phyloP scores from a whole-genome alignment of 1,284 basidiomycete genomes.

The Ganoderma sinense region DNA sequence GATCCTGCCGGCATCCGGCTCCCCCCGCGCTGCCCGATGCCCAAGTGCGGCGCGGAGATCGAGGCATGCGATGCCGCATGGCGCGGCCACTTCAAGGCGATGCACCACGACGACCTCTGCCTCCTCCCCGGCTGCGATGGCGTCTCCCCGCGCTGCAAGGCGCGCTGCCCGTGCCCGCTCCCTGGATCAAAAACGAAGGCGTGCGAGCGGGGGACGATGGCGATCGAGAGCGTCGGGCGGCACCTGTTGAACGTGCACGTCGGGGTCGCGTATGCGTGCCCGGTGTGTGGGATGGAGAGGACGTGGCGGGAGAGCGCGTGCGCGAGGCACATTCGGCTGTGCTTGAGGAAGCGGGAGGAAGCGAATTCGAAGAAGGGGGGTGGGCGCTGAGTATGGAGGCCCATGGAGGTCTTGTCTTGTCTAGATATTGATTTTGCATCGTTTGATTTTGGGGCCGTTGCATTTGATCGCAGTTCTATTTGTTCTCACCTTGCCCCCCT shows the following conservation, averaged over 20 bases:
- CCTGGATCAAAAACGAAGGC: neutral
- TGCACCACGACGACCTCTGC: conserved; percentile 26
- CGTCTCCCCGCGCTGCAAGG: conserved; percentile 7
- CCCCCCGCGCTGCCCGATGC: conserved; percentile 19
- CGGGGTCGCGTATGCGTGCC: conserved; percentile 16
- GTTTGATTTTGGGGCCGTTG: too few relatives aligned
- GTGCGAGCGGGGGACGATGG: conserved; percentile 6
- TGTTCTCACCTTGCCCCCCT: too few relatives aligned
- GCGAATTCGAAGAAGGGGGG: neutral
- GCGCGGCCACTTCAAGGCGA: conserved; percentile 23
- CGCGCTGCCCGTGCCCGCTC: conserved; percentile 15
- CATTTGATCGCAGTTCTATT: neutral
- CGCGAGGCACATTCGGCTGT: conserved; percentile 16
- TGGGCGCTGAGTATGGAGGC: neutral
- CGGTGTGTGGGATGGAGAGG: conserved; percentile 17
- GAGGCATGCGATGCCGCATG: conserved; percentile 18
- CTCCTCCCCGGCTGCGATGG: conserved; percentile 1
- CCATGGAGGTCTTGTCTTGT: too few relatives aligned
- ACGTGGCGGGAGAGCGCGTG: conserved; percentile 19
- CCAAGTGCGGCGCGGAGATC: conserved; percentile 17
- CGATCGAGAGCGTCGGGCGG: conserved; percentile 23
- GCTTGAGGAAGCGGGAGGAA: conserved; percentile 5
- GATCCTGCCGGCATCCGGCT: neutral
- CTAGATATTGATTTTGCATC: too few relatives aligned
- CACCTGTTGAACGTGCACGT: conserved; percentile 24